Evolutionary conservation across 306 rosid species (phyloP), one percentile per base, ranked within the genome.

Genomic region (Alnus glutinosa): DNA sequence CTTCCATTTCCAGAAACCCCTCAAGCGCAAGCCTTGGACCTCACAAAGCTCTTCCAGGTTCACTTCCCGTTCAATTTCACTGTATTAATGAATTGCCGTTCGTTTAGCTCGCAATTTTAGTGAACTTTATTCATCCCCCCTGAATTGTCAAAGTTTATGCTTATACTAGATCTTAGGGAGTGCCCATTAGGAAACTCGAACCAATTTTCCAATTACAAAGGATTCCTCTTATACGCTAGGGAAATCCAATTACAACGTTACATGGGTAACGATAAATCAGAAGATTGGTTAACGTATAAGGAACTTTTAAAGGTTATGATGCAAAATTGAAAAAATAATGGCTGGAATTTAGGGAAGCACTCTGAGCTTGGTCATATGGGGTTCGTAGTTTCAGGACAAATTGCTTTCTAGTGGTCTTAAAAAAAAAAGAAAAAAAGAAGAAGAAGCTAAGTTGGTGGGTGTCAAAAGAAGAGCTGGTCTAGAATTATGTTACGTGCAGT

Each of bases 41-140:
- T 94, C 73, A 58, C 92, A 80, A 81, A 87, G 74, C 90, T 91
- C 86, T 95, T 91, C 85, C 91, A 89, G 98, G 98, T 92, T 89
- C 80, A 10, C 1, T 61, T 48, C 61, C 72, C 42, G 18, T 72
- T 39, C 73, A 37, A 18, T 2, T 64, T 64, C 70, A 18, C 4
- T 19, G 5, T n/a, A 36, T 69, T 54, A 10, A 66, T 48, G 18
- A 37, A 49, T 73, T 64, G 5, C 36, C 37, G 37, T 10, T 58
- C 66, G 66, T 23, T 58, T 28, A 5, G 28, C 4, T 1, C 23
- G 2, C 8, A 18, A 4, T 18, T 55, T 55, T 18, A 6, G 19
- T 55, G 61, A 18, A 18, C 4, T 18, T 52, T 52, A 52, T 61
- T 13, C 69, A 5, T 32, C 9, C 69, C 44, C 46, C 12, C 42